Evolutionary conservation across 2,329 filamentous ascomycete genomes (phyloP), one percentile per base, ranked within the genome.

Genomic region (Cercospora sp.): DNA sequence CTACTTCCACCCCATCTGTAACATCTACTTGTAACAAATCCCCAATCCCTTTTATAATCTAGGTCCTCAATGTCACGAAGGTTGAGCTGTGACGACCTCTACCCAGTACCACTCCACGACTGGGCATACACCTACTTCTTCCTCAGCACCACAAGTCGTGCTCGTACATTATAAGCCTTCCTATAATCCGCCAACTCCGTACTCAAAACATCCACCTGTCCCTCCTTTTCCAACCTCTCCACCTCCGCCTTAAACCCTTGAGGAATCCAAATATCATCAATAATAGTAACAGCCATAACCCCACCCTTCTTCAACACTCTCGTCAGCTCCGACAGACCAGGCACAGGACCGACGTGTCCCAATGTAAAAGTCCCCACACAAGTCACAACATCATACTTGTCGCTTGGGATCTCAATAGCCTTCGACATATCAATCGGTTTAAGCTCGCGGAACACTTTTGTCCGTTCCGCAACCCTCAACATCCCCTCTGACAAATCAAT

Each of bases 281-380:
- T 76, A 4, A 87, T 79, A 0, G 85, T 87, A 1, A 84, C 83
- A 36, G 86, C 82, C 36, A 87, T 75, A 36, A 85, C 72, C 1
- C 86, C 86, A 4, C 78, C 79, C 10, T 71, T 78, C 75, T 82
- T 84, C 31, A 81, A 77, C 3, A 87, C 74, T 9, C 86, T 78
- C 26, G 85, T 78, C 60, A 87, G 82, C 72, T 87, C 85, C 23
- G 78, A 74, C 48, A 87, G 71, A 3, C 83, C 83, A 2, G 76
- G 77, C 53, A 77, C 75, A 0, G 86, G 84, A 0, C 85, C 86
- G 39, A 87, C 82, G 69, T 87, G 85, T 10, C 84, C 84, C 63
- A 83, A 80, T 0, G 86, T 87, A 68, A 87, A 81, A 2, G 85
- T 87, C 28, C 86, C 86, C 26, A 83, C 81, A 76, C 86, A 87